phyloP scores from a whole-genome alignment of 306 rosid species.

The Cicer yamashitae region DNA sequence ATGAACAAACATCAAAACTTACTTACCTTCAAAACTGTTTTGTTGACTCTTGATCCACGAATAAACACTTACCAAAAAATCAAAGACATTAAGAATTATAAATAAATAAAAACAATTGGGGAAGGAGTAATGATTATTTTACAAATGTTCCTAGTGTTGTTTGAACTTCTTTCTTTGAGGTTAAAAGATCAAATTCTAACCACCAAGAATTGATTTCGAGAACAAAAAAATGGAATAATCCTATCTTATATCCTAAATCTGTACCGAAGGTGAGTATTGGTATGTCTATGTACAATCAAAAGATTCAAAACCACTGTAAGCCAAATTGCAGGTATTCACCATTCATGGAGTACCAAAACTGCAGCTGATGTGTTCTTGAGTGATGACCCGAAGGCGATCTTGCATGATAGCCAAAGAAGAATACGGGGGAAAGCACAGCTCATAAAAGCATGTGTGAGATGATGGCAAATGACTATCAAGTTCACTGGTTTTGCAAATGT shows the following conservation, averaged over 20 bases:
- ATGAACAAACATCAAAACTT: no score
- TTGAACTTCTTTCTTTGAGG: no score
- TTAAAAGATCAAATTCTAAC: neutral
- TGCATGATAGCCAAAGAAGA: constrained; percentile 64
- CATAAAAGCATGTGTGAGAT: constrained; percentile 83
- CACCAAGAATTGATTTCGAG: constrained; percentile 38
- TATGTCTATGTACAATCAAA: constrained; percentile 59
- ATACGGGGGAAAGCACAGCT: constrained; percentile 78
- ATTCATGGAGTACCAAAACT: constrained; percentile 59
- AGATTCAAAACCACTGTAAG: constrained; percentile 50
- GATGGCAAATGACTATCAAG: constrained; percentile 68
- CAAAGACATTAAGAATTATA: constrained; percentile 36
- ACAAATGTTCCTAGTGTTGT: no score
- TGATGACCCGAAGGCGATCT: constrained; percentile 68
- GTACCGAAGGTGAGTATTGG: constrained; percentile 62
- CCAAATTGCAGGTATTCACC: constrained; percentile 43
- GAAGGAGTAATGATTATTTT: no score
- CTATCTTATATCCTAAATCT: constrained; percentile 45
- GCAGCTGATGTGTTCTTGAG: constrained; percentile 85
- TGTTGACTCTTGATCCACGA: constrained; percentile 46
- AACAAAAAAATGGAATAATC: constrained; percentile 40
- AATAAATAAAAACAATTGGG: no score
- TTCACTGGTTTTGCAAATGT: constrained; percentile 62
- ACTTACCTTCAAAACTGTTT: no score
- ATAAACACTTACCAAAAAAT: constrained; percentile 50